A percentile compares a stretch with the other conserved stretches of the same genome.
Evolutionary conservation across 1,139 yeast genomes (phyloP).

Genomic region (Yarrowia galli): DNA sequence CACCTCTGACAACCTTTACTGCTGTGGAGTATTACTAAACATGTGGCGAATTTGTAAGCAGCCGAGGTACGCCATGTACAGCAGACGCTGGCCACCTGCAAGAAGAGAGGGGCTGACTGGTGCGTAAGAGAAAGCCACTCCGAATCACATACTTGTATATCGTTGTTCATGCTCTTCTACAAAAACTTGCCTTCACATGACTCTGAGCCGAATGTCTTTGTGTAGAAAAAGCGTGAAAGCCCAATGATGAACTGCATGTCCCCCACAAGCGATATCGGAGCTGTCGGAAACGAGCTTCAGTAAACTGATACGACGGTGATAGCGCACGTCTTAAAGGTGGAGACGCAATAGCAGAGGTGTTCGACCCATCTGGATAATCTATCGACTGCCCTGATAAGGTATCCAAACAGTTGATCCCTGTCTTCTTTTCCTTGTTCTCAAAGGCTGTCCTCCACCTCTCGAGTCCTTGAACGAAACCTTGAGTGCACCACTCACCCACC

Average conservation of each 20-base stretch:
- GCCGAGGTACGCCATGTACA: constrained; percentile 8
- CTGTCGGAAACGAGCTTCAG: not conserved
- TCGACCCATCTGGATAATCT: constrained; percentile 13
- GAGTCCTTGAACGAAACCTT: not conserved
- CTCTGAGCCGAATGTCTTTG: no score
- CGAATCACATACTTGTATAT: no score
- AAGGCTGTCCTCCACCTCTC: not conserved
- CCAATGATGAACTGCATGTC: no score
- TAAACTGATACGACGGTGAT: not conserved
- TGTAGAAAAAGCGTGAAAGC: not conserved
- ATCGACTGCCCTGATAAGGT: not conserved
- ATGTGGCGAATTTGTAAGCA: constrained; percentile 13
- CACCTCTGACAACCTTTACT: constrained; percentile 25
- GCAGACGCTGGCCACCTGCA: no score
- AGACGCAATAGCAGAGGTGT: not conserved
- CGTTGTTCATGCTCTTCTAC: no score
- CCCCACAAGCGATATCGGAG: constrained; percentile 6
- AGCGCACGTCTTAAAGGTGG: not conserved
- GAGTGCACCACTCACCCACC: not conserved
- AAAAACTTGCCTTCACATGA: not conserved
- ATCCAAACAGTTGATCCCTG: not conserved
- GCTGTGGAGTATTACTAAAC: not conserved
- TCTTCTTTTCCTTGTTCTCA: not conserved
- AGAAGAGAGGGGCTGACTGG: no score
- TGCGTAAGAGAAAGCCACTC: no score